Evolutionary conservation across 2,329 filamentous ascomycete genomes (phyloP).

Genomic region (Penicillium sp.): DNA sequence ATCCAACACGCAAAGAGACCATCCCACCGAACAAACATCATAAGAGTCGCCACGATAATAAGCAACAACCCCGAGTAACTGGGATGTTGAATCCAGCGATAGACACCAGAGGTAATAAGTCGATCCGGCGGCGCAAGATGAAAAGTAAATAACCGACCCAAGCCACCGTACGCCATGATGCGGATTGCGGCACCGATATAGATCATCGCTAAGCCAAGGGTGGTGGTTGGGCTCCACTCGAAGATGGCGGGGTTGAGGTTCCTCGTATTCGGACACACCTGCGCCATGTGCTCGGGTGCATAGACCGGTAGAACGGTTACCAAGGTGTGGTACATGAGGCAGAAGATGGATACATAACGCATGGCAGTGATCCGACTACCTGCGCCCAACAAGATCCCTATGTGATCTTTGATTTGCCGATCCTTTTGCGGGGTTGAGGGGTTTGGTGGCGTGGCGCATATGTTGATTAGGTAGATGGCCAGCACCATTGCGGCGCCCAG

Average conservation of each 20-base stretch:
- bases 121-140: conserved; percentile 48
- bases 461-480: conserved; percentile 15
- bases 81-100: conserved; percentile 54
- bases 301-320: conserved; percentile 10
- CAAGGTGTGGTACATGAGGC: conserved; percentile 22
- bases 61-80: conserved; percentile 51
- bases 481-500: conserved; percentile 17
- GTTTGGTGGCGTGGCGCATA: conserved; percentile 26
- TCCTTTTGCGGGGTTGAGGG: conserved; percentile 8
- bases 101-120: conserved; percentile 51
- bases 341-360: conserved; percentile 5
- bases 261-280: conserved; percentile 19
- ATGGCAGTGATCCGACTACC: conserved; percentile 5
- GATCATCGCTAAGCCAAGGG: conserved; percentile 19
- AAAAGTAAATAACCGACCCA: conserved; percentile 58
- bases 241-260: conserved; percentile 21
- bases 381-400: conserved; percentile 13
- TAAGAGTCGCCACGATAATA: conserved; percentile 22
- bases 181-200: conserved; percentile 28
- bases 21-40: conserved; percentile 41
- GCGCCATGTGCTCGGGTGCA: background rate
- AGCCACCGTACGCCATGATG: conserved; percentile 43
- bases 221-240: conserved; percentile 23
- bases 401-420: conserved; percentile 16
- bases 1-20: conserved; percentile 44